Base-by-base conservation (phyloP, 805 yeast genomes). In the Myxozyma nipponensis region DNA sequence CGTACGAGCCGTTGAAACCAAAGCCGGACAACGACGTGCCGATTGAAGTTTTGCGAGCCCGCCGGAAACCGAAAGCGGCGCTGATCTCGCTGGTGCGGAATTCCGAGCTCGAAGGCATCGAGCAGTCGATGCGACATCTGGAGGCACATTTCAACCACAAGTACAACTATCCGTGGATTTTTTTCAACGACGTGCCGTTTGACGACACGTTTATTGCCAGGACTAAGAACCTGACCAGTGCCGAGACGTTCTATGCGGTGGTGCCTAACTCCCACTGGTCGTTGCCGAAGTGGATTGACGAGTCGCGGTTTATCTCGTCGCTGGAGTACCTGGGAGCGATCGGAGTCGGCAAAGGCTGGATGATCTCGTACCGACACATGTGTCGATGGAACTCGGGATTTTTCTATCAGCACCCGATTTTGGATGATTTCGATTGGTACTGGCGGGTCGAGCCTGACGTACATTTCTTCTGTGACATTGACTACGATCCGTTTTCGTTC, bases 381-480 rank as follows among this genome's bases (percentile, higher is more conserved):
- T 84, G 93, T 65, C 81, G 87, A 44, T 84, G 81, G 69, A 83
- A 84, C 67, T 75, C 83, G 15, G 91, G 91, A 55, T 82, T 81
- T 56, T 84, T 86, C 67, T 83, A 76, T 67, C 70, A 77, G 50
- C 84, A 84, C 65, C 79, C 78, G 42, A 68, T 80, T 43, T 63
- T 88, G 66, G 72, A 75, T 51, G 78, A 81, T 41, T 61, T 42
- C 26, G 59, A 61, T 84, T 89, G 83, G 76, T 86, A 86, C 74
- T 89, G 96, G 96, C 81, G 96, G 67, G 89, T 89, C 34, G 96
- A 89, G 70, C 96, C 96, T n/a, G 84, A 79, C 59, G 80, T 82
- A 60, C 77, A 80, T 65, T 76, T 86, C 58, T 79, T 72, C 68
- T 88, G 95, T 71, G 87, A 86, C 66, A 74, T 89, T 50, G 80